Base-by-base conservation (phyloP, 306 rosid species). In the Begonia peltatifolia region DNA sequence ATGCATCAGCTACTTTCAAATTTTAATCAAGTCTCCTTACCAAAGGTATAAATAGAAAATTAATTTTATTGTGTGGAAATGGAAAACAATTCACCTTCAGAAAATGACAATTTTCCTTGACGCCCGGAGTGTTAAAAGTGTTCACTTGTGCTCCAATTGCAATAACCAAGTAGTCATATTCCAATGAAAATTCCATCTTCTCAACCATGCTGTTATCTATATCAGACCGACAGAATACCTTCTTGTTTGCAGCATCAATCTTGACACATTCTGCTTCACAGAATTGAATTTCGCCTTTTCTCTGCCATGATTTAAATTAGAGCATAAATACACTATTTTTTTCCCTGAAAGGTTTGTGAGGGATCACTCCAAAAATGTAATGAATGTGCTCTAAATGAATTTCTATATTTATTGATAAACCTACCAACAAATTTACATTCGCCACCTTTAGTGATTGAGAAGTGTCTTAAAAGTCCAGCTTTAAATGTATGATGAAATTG, bases 71-170 rank as follows among this genome's bases (percentile, higher is more conserved):
- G 18, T n/a, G 4, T 11, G 47, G 56, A 52, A 60, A 22, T 52
- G 10, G 58, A 61, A 52, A 61, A 36, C 13, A 61, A 14, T 23
- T 57, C 79, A 80, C 97, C 95, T 90, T 90, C 57, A 90, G 81
- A 73, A 90, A 83, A 70, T 83, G 84, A 54, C 97, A 90, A 54
- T 80, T 80, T 68, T 90, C 97, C 58, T 47, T 55, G 22, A 90
- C 97, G 47, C 97, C 97, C 1, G 97, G 97, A 9, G 95, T 90
- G 68, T 83, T 75, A 51, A 90, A 90, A 42, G 97, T 90, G 64
- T 90, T 90, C 55, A 76, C 94, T 83, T 83, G 84, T 36, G 97
- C 87, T 71, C 97, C 97, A 15, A 76, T 35, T 10, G 95, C 90
- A 61, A 90, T 60, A 47, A 90, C 78, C 74, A 85, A 71, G 71